These are phyloP conservation scores for Phytopythium delawarense DNA, from an alignment of 352 stramenopile species.

Conservation along the genomic window DNA sequence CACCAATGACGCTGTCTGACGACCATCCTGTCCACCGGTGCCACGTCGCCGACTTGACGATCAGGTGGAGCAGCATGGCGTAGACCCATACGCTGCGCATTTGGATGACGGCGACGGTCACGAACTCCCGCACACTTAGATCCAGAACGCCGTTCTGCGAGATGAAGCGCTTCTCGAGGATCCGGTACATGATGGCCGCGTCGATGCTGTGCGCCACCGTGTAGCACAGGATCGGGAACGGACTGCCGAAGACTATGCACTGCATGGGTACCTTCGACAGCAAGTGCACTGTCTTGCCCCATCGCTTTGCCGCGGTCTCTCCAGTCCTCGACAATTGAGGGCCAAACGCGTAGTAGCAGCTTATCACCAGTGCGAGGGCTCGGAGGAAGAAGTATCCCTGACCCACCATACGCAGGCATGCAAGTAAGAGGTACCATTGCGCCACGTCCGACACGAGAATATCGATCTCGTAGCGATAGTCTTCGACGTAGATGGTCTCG, in stretches of 20 bases:
- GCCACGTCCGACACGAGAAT: conserved; percentile 17
- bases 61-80: conserved; percentile 22
- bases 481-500: conserved; percentile 33
- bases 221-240: conserved; percentile 42
- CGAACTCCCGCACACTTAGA: conserved; percentile 19
- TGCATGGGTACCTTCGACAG: conserved; percentile 44
- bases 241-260: conserved; percentile 46
- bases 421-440: conserved; percentile 28
- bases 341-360: conserved; percentile 3
- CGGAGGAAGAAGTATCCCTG: conserved; percentile 38
- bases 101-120: conserved; percentile 29
- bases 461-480: conserved; percentile 37
- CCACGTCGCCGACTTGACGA: conserved; percentile 14
- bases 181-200: conserved; percentile 29
- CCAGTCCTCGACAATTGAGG: background rate
- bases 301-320: background rate
- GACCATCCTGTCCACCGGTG: conserved; percentile 6
- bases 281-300: conserved; percentile 7
- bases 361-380: conserved; percentile 19
- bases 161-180: conserved; percentile 27
- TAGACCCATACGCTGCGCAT: conserved; percentile 48
- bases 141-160: conserved; percentile 21
- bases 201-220: conserved; percentile 41
- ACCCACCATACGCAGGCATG: conserved; percentile 20
- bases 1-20: conserved; percentile 5